A percentile compares a stretch with the other conserved stretches of the same genome.
These are phyloP conservation scores for Davidsoniella neocaledoniae DNA, from an alignment of 2,329 filamentous ascomycete genomes.

Conservation along the genomic window DNA sequence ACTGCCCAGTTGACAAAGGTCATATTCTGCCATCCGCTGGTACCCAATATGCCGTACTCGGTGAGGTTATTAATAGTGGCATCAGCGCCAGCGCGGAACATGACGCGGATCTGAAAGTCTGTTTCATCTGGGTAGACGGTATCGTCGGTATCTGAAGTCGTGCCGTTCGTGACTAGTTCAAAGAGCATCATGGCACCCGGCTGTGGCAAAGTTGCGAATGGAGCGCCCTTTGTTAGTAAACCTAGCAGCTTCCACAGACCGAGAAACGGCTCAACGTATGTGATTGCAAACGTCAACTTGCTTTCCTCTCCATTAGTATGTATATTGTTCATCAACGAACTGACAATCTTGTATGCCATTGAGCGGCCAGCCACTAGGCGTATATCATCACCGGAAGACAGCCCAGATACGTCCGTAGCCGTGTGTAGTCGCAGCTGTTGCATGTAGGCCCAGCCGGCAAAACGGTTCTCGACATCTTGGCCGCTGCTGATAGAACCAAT, in stretches of 20 bases:
- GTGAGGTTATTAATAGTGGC: slow-evolving; percentile 18
- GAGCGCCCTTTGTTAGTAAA: slow-evolving; percentile 18
- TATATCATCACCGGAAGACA: slow-evolving; percentile 23
- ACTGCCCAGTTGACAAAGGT: slow-evolving; percentile 23
- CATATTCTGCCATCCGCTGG: slow-evolving; percentile 19
- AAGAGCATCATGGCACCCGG: slow-evolving; percentile 63
- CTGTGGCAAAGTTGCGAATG: slow-evolving; percentile 31
- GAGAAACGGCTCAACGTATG: slow-evolving; percentile 36
- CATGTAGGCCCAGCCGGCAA: slow-evolving; percentile 46
- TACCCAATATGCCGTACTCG: slow-evolving; percentile 26
- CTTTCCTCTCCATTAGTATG: slow-evolving; percentile 22
- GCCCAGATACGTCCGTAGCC: slow-evolving; percentile 42
- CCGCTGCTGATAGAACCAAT: background rate
- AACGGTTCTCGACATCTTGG: slow-evolving; percentile 23
- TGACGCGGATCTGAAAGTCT: slow-evolving; percentile 37
- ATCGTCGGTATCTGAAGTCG: slow-evolving; percentile 12
- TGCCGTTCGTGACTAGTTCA: slow-evolving; percentile 34
- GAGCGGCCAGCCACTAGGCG: slow-evolving; percentile 37
- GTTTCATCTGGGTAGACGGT: slow-evolving; percentile 18
- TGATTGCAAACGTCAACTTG: slow-evolving; percentile 37
- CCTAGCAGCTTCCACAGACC: slow-evolving; percentile 35
- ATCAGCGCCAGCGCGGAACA: slow-evolving; percentile 34
- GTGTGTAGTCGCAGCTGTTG: slow-evolving; percentile 43
- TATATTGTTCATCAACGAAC: slow-evolving; percentile 27
- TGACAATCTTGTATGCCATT: slow-evolving; percentile 28